Percentiles rank a stretch among this genome's conserved stretches.
Conservation (phyloP, 2,329 filamentous ascomycete species). For the Monilinia polystroma region DNA sequence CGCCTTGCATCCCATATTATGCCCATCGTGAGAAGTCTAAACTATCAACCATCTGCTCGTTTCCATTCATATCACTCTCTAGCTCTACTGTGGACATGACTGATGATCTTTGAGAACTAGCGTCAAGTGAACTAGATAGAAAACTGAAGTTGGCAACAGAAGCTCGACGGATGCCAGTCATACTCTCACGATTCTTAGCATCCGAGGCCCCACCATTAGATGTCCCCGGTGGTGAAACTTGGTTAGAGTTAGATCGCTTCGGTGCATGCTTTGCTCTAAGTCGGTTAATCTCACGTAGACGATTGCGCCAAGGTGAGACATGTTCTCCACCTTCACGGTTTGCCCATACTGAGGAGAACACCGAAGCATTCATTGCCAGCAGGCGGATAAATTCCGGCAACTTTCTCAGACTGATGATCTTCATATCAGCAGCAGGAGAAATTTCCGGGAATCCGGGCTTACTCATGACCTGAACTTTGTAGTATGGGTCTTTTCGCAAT, state of each 20-base stretch:
- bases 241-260: conserved; percentile 42
- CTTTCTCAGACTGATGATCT: conserved; percentile 80
- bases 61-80: conserved; percentile 43
- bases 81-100: conserved; percentile 56
- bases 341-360: conserved; percentile 90
- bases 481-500: conserved; percentile 57
- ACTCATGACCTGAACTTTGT: conserved; percentile 85
- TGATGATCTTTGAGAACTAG: conserved; percentile 59
- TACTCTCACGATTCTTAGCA: conserved; percentile 55
- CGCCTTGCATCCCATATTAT: conserved; percentile 27
- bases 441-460: conserved; percentile 88
- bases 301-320: conserved; percentile 83
- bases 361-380: conserved; percentile 86
- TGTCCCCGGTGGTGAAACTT: conserved; percentile 38
- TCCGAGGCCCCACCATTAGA: conserved; percentile 33
- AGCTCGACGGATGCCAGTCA: conserved; percentile 59
- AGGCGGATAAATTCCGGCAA: conserved; percentile 84
- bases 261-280: conserved; percentile 68
- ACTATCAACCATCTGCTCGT: conserved; percentile 38
- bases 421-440: conserved; percentile 83
- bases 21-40: conserved; percentile 42
- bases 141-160: conserved; percentile 68
- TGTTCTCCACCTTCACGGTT: conserved; percentile 75
- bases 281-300: conserved; percentile 79
- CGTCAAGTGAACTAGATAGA: conserved; percentile 56